Percentiles rank a stretch among this genome's conserved stretches.
Conservation (phyloP, 169 alveolate genomes). For the Plasmodium inui region DNA sequence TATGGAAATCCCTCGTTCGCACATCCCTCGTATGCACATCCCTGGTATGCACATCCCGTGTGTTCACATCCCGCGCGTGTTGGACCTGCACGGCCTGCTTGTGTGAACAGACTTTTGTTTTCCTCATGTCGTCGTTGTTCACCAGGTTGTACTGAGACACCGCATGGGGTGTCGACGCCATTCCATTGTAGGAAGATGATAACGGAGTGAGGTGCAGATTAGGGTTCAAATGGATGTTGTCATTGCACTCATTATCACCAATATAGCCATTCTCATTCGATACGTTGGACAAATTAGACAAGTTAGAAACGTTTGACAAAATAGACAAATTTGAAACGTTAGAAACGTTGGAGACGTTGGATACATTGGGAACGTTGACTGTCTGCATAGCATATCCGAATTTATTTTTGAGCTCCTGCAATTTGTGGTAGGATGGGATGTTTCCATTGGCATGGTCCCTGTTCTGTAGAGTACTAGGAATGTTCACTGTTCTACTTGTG, state of each 20-base stretch:
- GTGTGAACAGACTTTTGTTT: background rate
- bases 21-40: background rate
- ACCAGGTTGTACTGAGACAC: background rate
- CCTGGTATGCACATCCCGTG: background rate
- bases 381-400: background rate
- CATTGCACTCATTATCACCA: background rate
- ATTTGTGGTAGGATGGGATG: background rate
- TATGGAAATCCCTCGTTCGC: too few species aligned
- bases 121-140: constrained; percentile 5
- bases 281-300: background rate
- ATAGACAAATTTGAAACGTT: background rate
- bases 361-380: background rate
- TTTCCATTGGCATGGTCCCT: background rate
- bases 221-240: constrained; percentile 3
- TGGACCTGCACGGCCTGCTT: constrained; percentile 22
- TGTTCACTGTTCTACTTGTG: constrained; percentile 4
- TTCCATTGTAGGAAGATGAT: background rate
- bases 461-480: background rate
- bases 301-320: background rate
- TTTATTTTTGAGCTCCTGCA: constrained; percentile 28
- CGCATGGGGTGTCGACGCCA: background rate
- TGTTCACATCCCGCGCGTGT: background rate
- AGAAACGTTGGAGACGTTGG: background rate
- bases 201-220: background rate
- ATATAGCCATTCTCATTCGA: background rate